Evolutionary conservation across 345 rosid species (phyloP), one percentile per base, ranked within the genome.

Genomic region (Salix dunnii): DNA sequence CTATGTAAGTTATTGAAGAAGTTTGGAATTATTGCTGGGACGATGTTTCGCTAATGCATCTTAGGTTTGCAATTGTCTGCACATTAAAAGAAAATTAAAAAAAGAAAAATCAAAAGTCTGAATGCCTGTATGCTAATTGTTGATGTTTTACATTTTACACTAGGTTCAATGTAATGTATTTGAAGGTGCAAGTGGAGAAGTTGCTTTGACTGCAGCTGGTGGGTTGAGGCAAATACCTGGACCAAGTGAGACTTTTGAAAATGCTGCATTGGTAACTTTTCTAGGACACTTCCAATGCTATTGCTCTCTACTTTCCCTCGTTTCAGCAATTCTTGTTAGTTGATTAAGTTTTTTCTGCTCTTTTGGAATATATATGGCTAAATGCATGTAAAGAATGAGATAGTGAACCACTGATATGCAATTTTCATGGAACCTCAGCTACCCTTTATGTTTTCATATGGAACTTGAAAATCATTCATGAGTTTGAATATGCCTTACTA

Each of bases 161-260:
- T 90, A 95, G 99, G 92, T 86, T 77, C 99, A 95, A 76, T 90
- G 97, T 81, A 93, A 95, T 83, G 92, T 89, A 74, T 93, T 95
- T 72, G 84, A 91, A 87, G 97, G 97, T 74, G 97, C 93, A 78
- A 86, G 68, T 27, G 94, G 99, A 73, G 94, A 93, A 78, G 88
- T 93, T 81, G 90, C 97, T 68, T 79, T 95, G 82, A 95, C 99
- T 13, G 95, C 94, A 71, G 99, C 70, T 86, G 97, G 97, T 43
- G 99, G 96, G 55, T 75, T 93, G 90, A 90, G 97, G 88, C 92
- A 88, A 81, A 79, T 95, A 74, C 93, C 97, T 8, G 96, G 97
- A 79, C 83, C 84, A 72, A 77, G 81, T 23, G 91, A 87, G 53
- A 88, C 83, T 65, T 93, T 23, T 83, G 99, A 95, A 85, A 90